These are phyloP conservation scores for Pseudonectria buxi DNA, from an alignment of 2,329 filamentous ascomycete species.

Conservation along the genomic window DNA sequence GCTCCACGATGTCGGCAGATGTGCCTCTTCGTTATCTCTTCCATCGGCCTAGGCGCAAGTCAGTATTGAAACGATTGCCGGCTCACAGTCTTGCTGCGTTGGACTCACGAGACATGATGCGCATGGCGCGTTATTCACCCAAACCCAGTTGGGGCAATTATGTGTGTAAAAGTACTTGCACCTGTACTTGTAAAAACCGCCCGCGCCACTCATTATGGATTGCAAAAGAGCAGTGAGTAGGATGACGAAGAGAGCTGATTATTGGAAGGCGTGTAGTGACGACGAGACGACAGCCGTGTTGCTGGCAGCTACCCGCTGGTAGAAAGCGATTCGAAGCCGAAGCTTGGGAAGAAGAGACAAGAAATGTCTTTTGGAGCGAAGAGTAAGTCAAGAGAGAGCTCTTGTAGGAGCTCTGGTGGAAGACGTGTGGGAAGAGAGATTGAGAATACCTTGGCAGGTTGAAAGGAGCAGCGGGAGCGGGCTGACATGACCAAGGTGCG, in stretches of 20 bases:
- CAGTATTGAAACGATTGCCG: neutral
- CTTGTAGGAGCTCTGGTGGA: conserved; percentile 18
- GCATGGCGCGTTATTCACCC: conserved; percentile 44
- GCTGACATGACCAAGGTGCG: conserved; percentile 23
- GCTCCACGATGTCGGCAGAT: conserved; percentile 17
- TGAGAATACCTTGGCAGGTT: conserved; percentile 21
- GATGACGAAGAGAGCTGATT: neutral
- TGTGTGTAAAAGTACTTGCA: conserved; percentile 49
- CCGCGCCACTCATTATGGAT: conserved; percentile 27
- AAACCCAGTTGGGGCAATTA: conserved; percentile 49
- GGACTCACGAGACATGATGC: conserved; percentile 42
- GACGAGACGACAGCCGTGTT: conserved; percentile 17
- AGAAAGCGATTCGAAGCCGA: conserved; percentile 20
- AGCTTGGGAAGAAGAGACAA: conserved; percentile 10
- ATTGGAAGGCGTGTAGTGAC: conserved; percentile 6
- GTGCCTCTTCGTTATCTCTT: conserved; percentile 35
- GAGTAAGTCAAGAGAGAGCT: conserved; percentile 21
- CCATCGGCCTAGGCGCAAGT: conserved; percentile 37
- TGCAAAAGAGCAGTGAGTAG: conserved; percentile 6
- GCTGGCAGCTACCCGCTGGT: conserved; percentile 12
- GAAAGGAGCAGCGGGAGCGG: conserved; percentile 20
- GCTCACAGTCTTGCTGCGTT: neutral
- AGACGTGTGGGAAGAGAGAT: conserved; percentile 19
- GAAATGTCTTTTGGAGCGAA: conserved; percentile 14
- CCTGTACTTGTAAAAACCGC: conserved; percentile 46